Evolutionary conservation across 2,329 filamentous ascomycete species (phyloP).

Genomic region (Blastomyces gilchristii): DNA sequence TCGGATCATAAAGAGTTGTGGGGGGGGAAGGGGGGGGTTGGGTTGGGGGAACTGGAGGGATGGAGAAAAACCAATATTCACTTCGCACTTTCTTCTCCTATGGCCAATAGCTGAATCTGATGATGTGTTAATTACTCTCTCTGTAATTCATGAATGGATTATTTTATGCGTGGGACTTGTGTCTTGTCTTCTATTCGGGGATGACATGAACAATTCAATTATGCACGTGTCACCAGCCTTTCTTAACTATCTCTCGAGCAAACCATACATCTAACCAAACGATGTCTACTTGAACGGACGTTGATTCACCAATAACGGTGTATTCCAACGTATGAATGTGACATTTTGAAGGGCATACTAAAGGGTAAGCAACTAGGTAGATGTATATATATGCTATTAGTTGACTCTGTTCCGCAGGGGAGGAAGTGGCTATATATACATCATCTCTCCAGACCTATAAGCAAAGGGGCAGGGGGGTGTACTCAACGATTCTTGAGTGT

Average conservation of each 20-base stretch:
- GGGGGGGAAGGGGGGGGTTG: no score
- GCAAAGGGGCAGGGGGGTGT: no score
- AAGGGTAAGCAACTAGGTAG: neutral
- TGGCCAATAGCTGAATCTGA: neutral
- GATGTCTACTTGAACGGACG: neutral
- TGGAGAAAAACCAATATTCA: neutral
- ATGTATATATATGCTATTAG: no score
- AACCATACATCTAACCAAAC: neutral
- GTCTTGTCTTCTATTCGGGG: neutral
- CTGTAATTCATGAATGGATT: neutral
- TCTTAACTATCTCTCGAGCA: neutral
- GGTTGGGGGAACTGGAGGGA: neutral
- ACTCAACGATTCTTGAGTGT: no score
- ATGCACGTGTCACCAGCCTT: neutral
- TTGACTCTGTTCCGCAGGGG: no score
- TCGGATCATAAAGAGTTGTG: slow-evolving; percentile 45
- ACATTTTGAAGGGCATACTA: neutral
- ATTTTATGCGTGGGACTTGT: neutral
- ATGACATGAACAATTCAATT: neutral
- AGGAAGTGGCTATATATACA: no score
- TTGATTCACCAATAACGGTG: neutral
- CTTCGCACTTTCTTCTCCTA: neutral
- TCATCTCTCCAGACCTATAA: no score
- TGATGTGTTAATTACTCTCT: neutral
- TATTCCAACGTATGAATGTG: neutral